Evolutionary conservation across 1,139 yeast species (phyloP).

Genomic region (Yamadazyma sp.): DNA sequence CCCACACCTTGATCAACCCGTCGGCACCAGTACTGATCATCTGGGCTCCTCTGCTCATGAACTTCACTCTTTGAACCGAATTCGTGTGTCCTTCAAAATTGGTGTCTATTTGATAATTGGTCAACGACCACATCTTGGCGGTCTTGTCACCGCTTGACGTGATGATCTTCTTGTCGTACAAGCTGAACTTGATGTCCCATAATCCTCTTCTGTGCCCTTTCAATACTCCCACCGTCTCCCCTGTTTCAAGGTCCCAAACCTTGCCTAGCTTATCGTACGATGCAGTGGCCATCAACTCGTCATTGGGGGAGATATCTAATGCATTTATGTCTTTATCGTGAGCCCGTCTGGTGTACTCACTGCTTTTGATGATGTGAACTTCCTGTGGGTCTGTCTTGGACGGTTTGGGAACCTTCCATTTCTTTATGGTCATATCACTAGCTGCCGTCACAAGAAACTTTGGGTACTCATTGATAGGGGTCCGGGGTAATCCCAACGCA

Average conservation of each 20-base stretch:
- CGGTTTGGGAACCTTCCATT: conserved; percentile 71
- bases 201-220: conserved; percentile 92
- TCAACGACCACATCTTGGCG: conserved; percentile 82
- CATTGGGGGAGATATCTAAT: conserved; percentile 84
- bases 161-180: conserved; percentile 68
- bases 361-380: conserved; percentile 36
- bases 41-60: conserved; percentile 66
- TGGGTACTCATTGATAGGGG: conserved; percentile 55
- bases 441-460: conserved; percentile 81
- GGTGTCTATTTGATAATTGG: conserved; percentile 68
- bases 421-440: conserved; percentile 84
- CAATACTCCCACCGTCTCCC: conserved; percentile 81
- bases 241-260: conserved; percentile 78
- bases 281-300: conserved; percentile 85
- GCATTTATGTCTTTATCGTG: conserved; percentile 96
- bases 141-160: conserved; percentile 93
- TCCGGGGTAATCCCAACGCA: conserved; percentile 73
- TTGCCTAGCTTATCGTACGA: conserved; percentile 94
- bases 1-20: conserved; percentile 92
- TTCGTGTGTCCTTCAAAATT: conserved; percentile 96
- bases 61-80: conserved; percentile 80
- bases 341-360: conserved; percentile 89
- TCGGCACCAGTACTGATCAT: conserved; percentile 89
- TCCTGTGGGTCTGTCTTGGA: conserved; percentile 14
- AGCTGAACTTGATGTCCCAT: conserved; percentile 87